A percentile compares a stretch with the other conserved stretches of the same genome.
phyloP scores from a whole-genome alignment of 139 green algal species.

The Microglena sp. region DNA sequence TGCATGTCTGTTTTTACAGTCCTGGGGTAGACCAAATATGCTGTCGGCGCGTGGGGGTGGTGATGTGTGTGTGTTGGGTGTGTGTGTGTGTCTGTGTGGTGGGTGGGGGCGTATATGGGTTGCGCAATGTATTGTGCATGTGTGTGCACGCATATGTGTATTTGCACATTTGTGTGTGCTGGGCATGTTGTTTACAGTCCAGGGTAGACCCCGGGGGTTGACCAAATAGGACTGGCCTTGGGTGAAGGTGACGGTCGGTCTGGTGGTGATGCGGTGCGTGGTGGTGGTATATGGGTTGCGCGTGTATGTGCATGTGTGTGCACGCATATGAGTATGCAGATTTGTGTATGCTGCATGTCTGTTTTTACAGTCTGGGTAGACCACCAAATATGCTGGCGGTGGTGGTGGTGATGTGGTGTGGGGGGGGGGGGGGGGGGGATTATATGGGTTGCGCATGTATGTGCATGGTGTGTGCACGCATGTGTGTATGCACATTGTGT shows the following conservation, averaged over 20 bases:
- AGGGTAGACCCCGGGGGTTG: too few relatives aligned
- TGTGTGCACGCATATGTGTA: background rate
- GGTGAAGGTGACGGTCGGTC: too few relatives aligned
- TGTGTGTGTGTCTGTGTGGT: constrained; percentile 1
- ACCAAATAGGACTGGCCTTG: too few relatives aligned
- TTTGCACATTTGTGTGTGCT: background rate
- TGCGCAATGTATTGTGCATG: background rate
- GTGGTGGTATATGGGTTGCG: too few relatives aligned
- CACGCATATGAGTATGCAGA: background rate
- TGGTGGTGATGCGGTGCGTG: too few relatives aligned
- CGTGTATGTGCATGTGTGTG: background rate
- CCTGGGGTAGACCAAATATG: background rate
- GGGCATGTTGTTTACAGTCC: background rate
- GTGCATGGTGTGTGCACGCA: background rate
- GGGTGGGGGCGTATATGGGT: background rate
- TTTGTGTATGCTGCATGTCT: background rate
- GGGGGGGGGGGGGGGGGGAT: too few relatives aligned
- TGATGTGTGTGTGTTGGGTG: background rate
- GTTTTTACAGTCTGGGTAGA: too few relatives aligned
- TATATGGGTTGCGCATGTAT: too few relatives aligned
- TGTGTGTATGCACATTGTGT: background rate
- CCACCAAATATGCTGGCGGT: too few relatives aligned
- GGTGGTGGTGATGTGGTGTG: too few relatives aligned
- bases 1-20: background rate
- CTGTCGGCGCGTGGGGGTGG: background rate